Base-by-base conservation (phyloP, 2,329 filamentous ascomycete species). In the Alternaria arborescens region DNA sequence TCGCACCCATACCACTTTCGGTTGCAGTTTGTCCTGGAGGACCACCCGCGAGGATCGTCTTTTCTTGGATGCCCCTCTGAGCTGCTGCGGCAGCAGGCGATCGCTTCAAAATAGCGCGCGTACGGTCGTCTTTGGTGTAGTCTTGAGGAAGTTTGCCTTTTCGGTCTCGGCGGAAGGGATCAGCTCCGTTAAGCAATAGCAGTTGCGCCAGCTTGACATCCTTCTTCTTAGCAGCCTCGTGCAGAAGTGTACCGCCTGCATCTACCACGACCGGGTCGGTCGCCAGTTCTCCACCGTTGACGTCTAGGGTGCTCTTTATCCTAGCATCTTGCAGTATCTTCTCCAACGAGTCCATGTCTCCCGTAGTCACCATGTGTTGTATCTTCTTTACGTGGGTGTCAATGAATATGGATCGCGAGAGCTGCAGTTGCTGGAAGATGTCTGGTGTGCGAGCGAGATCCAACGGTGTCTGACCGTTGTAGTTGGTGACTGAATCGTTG, bases 131-230 rank as follows among this genome's bases (percentile, higher is more conserved):
- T 75, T 95, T 97, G 53, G 95, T 98, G 46, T 97, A 90, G 78
- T 97, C 94, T 76, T 99, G 95, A 3, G 95, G 93, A 32, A 99
- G 85, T 79, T 97, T 98, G 50, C 95, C 95, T 81, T 93, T 97
- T 71, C 93, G 91, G 79, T 99, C 95, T 61, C 95, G 89, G 57
- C 93, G 89, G 81, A 99, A 99, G 0, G 95, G 95, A 78, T 99
- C 95, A 11, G 94, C 95, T 11, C 95, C 95, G 74, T 98, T 96
- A 53, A 98, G 88, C 38, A 99, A 83, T 12, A 99, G 85, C 18
- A 97, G 86, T 75, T 98, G 92, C 60, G 97, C 97, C 22, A 99
- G 86, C 70, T 91, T 90, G 24, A 89, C 89, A 73, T 99, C 94
- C 80, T 88, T 93, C 77, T 91, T 93, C 69, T 93, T 88, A 7